Base-by-base conservation (phyloP, 2,329 filamentous ascomycete genomes). In the Trichoderma oligosporum region DNA sequence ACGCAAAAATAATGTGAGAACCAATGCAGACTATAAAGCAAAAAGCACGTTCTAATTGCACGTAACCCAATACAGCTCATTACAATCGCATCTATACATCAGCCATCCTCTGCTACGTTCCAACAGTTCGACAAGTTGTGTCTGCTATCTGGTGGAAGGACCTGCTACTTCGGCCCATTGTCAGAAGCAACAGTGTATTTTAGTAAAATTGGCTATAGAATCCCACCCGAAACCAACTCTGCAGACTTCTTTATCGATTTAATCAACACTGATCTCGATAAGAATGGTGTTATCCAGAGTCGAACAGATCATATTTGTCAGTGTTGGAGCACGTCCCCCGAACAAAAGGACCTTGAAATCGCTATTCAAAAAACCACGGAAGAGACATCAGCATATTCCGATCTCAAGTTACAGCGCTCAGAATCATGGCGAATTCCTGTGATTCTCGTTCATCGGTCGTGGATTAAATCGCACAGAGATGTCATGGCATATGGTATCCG, bases 401-500 rank as follows among this genome's bases (percentile, higher is more conserved):
- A 55, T 63, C 33, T 55, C 31, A 8, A 38, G 65, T 1, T 62
- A 66, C 2, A 65, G 62, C 47, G 65, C 48, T 81, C 84, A 0
- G 75, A 76, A 6, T 64, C 74, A 3, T 66, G 78, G 3, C 74
- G 74, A 2, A 75, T 89, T 33, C 80, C 83, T 0, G 36, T 84
- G 4, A 85, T 86, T 0, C 78, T 95, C 4, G 78, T 94, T 14
- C 88, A 93, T 67, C 84, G 91, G 25, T 85, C 84, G 12, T 91
- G 89, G 67, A 85, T 95, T 71, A 96, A 96, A 74, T 87, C 84
- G 45, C 89, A 92, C 70, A 85, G 91, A 24, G 91, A 96, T 68
- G 79, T 95, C 6, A 83, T 96, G 51, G 89, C 86, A 0, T 96
- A 96, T 66, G 88, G 87, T 0, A 90, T 94, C 63, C 83, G 91